Base-by-base conservation (phyloP, 306 rosid species). In the Trichosanthes cucumerina region DNA sequence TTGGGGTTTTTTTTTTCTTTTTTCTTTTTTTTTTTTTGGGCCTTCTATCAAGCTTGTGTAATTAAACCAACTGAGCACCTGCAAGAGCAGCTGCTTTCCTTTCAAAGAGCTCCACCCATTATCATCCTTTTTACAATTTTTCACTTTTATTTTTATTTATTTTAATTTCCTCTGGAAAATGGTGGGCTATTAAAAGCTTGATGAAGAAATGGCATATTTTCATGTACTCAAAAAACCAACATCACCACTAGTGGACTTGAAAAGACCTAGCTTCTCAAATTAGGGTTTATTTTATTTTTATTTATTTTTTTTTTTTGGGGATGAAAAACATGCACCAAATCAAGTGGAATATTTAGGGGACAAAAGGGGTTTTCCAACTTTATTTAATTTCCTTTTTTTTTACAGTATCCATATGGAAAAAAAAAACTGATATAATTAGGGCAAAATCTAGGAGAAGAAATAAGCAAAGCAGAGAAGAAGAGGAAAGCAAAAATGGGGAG, bases 21-120 rank as follows among this genome's bases (percentile, higher is more conserved):
- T 28, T 28, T 28, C n/a, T n/a, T 66, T 39, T 41, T 69, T 43
- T 69, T 26, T 23, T 23, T 23, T 57, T 56, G 7, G 14, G 24
- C 4, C 36, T 69, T 39, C 18, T 69, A 12, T n/a, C 23, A 21
- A 68, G 57, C 23, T 44, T 70, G 38, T 70, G 76, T 53, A 70
- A 38, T 79, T 82, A 80, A 87, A 83, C 81, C 83, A 50, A 49
- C 80, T 54, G 73, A 86, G 86, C 76, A 80, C 69, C 84, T 80
- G 76, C 76, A 71, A 69, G 75, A 11, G 18, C 56, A 70, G 76
- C 76, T 70, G 75, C 53, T 79, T 80, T 65, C 72, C 83, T 59
- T 80, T 76, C 69, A 79, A 71, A 41, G n/a, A 57, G 65, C 57
- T 16, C 79, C 57, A 24, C 79, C 76, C 83, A 59, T 59, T 77